A percentile compares a stretch with the other conserved stretches of the same genome.
Evolutionary conservation across 176 grass and related monocot species (phyloP).

Genomic region (Aegilops tauschii): DNA sequence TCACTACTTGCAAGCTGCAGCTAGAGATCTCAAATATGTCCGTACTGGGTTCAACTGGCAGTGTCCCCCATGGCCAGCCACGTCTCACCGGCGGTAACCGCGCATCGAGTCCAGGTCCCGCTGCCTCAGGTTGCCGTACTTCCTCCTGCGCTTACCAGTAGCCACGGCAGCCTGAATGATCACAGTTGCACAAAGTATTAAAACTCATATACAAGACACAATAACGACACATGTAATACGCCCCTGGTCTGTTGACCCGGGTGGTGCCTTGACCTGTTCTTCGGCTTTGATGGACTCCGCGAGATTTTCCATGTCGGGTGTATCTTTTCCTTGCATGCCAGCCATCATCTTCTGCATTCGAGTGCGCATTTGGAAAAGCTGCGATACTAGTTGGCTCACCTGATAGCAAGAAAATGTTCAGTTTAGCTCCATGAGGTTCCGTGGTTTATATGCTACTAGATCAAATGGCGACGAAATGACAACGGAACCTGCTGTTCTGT

Average conservation of each 20-base stretch:
- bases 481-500: slow-evolving; percentile 74
- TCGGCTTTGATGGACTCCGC: slow-evolving; percentile 77
- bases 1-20: not conserved
- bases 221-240: not conserved
- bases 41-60: not conserved
- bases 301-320: slow-evolving; percentile 62
- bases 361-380: slow-evolving; percentile 86
- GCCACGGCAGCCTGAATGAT: slow-evolving; percentile 23
- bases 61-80: not conserved
- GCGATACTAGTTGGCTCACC: slow-evolving; percentile 89
- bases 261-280: slow-evolving; percentile 52
- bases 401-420: slow-evolving; percentile 24
- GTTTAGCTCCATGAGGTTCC: not conserved
- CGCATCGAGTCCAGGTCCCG: slow-evolving; percentile 52
- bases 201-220: not conserved
- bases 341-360: slow-evolving; percentile 98
- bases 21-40: not conserved
- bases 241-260: not conserved
- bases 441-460: not conserved
- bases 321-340: slow-evolving; percentile 82
- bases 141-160: slow-evolving; percentile 36
- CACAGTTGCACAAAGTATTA: not conserved
- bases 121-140: slow-evolving; percentile 48
- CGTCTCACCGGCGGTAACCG: slow-evolving; percentile 46
- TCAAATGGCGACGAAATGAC: not conserved